These are phyloP conservation scores for Teunomyces panamensis DNA, from an alignment of 805 yeast species.

Conservation along the genomic window DNA sequence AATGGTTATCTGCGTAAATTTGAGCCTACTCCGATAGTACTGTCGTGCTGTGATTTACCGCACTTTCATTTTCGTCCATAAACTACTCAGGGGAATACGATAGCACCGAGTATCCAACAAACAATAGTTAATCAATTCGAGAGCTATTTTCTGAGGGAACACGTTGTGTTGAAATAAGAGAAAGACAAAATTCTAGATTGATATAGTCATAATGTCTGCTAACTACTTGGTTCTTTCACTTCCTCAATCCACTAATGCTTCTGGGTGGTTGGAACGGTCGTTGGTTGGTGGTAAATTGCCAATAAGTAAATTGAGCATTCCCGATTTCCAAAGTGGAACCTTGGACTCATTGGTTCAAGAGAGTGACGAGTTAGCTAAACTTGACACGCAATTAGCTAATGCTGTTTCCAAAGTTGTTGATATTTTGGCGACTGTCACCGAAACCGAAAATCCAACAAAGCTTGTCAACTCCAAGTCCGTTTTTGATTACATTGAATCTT, in stretches of 20 bases:
- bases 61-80: not conserved
- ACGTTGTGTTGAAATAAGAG: not conserved
- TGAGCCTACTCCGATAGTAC: not conserved
- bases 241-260: constrained; percentile 50
- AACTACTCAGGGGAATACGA: constrained; percentile 3
- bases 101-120: not conserved
- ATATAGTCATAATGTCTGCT: constrained; percentile 33
- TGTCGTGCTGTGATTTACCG: not conserved
- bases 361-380: constrained; percentile 81
- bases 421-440: constrained; percentile 48
- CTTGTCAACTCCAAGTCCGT: constrained; percentile 47
- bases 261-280: constrained; percentile 53
- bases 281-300: constrained; percentile 55
- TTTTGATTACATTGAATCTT: constrained; percentile 64
- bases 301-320: constrained; percentile 59
- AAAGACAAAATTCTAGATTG: not conserved
- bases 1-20: not conserved
- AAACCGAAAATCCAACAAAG: constrained; percentile 19
- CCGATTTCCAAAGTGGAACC: constrained; percentile 91
- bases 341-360: constrained; percentile 87
- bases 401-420: constrained; percentile 78
- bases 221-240: constrained; percentile 55
- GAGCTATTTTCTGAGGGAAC: not conserved
- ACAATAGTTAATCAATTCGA: not conserved
- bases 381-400: constrained; percentile 72